phyloP scores from a whole-genome alignment of 352 stramenopile species.

The Phytopythium chamaehyphon region DNA sequence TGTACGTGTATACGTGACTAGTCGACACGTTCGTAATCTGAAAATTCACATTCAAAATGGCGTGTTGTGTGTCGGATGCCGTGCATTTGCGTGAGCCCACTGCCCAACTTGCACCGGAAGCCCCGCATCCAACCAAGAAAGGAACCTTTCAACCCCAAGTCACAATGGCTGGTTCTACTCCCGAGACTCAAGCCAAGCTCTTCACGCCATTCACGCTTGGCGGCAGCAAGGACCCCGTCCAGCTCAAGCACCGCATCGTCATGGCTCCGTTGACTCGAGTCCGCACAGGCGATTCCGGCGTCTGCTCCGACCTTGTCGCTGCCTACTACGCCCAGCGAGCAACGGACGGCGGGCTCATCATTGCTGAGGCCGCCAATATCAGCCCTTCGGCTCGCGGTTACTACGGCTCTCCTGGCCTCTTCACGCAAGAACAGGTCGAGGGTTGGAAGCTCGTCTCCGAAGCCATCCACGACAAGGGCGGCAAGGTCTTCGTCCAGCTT shows the following conservation, averaged over 20 bases:
- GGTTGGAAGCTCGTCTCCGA: conserved; percentile 60
- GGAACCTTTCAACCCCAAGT: not conserved
- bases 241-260: conserved; percentile 40
- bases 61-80: too few relatives aligned
- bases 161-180: not conserved
- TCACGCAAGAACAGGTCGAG: conserved; percentile 34
- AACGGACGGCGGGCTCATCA: conserved; percentile 40
- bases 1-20: too few relatives aligned
- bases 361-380: conserved; percentile 52
- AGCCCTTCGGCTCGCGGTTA: conserved; percentile 30
- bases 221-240: conserved; percentile 18
- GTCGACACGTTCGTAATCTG: too few relatives aligned
- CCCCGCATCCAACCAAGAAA: not conserved
- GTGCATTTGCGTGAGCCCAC: too few relatives aligned
- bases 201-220: conserved; percentile 33
- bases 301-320: conserved; percentile 18
- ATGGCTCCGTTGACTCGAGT: conserved; percentile 44
- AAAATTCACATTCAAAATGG: too few relatives aligned
- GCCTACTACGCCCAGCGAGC: conserved; percentile 42
- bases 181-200: conserved; percentile 15
- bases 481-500: conserved; percentile 78
- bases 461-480: conserved; percentile 39
- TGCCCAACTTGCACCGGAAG: too few relatives aligned
- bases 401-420: conserved; percentile 44
- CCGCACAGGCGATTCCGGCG: conserved; percentile 18